Evolutionary conservation across 805 yeast species (phyloP).

Genomic region (Pichia californica): DNA sequence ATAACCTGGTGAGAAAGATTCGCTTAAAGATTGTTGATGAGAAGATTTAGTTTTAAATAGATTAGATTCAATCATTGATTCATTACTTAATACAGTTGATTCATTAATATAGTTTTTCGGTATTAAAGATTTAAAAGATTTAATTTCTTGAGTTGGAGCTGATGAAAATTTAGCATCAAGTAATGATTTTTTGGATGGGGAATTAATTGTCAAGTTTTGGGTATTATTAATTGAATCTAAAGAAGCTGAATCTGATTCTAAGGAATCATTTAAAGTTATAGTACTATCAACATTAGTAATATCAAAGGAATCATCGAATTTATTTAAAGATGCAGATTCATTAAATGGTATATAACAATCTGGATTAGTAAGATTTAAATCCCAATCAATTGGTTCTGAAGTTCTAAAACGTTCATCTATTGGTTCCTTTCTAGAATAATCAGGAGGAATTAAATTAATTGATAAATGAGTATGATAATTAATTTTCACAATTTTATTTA

Average conservation of each 20-base stretch:
- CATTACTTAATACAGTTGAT: conserved; percentile 6
- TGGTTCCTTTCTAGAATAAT: conserved; percentile 36
- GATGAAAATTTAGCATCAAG: conserved; percentile 17
- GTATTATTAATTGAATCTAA: background rate
- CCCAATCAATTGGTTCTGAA: conserved; percentile 37
- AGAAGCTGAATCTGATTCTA: conserved; percentile 6
- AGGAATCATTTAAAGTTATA: conserved; percentile 7
- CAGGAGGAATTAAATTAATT: conserved; percentile 40
- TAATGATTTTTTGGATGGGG: background rate
- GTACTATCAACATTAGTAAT: conserved; percentile 15
- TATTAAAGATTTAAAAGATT: conserved; percentile 18
- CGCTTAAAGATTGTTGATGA: background rate
- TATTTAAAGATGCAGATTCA: conserved; percentile 1
- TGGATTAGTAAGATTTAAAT: conserved; percentile 34
- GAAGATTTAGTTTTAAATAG: conserved; percentile 13
- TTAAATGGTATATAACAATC: conserved; percentile 32
- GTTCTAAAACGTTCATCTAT: conserved; percentile 39
- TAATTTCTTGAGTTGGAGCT: conserved; percentile 23
- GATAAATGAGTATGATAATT: conserved; percentile 38
- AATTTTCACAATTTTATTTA: conserved; percentile 33
- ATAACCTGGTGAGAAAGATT: conserved; percentile 51
- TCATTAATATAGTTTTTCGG: conserved; percentile 23
- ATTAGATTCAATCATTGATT: conserved; percentile 10
- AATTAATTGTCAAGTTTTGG: too few species aligned
- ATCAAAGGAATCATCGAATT: conserved; percentile 6